Evolutionary conservation across 768 basidiomycete species (phyloP).

Genomic region (Podaxis sp.): DNA sequence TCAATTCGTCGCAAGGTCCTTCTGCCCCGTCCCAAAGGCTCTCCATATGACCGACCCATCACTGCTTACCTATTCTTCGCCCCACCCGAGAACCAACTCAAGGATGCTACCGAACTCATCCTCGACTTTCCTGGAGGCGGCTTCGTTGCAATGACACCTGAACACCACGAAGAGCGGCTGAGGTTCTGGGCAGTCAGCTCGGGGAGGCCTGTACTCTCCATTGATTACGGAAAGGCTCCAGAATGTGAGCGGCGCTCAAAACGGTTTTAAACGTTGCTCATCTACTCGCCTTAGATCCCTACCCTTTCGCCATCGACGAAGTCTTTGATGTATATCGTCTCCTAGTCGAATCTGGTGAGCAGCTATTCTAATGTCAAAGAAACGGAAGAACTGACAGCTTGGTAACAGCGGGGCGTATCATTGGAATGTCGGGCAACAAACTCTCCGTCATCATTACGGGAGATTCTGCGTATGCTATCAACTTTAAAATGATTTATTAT

Average conservation of each 20-base stretch:
- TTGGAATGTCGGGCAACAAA: slow-evolving; percentile 87
- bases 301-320: slow-evolving; percentile 95
- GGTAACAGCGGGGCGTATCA: slow-evolving; percentile 56
- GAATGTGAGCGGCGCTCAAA: slow-evolving; percentile 61
- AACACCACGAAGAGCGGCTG: slow-evolving; percentile 94
- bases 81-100: slow-evolving; percentile 61
- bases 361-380: background rate
- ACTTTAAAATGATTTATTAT: background rate
- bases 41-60: slow-evolving; percentile 78
- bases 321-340: slow-evolving; percentile 87
- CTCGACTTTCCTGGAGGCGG: slow-evolving; percentile 96
- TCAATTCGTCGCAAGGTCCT: slow-evolving; percentile 70
- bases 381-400: background rate
- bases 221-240: slow-evolving; percentile 96
- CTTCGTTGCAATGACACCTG: slow-evolving; percentile 93
- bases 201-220: slow-evolving; percentile 74
- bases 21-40: slow-evolving; percentile 78
- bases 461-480: slow-evolving; percentile 88
- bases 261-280: background rate
- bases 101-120: slow-evolving; percentile 73
- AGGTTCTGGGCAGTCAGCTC: slow-evolving; percentile 82
- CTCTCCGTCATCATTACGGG: slow-evolving; percentile 81
- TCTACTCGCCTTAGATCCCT: slow-evolving; percentile 68
- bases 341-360: slow-evolving; percentile 66
- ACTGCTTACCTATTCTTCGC: slow-evolving; percentile 82